Evolutionary conservation across 176 grass and related monocot species (phyloP), one percentile per base, ranked within the genome.

Genomic region (Cenchrus americanus): DNA sequence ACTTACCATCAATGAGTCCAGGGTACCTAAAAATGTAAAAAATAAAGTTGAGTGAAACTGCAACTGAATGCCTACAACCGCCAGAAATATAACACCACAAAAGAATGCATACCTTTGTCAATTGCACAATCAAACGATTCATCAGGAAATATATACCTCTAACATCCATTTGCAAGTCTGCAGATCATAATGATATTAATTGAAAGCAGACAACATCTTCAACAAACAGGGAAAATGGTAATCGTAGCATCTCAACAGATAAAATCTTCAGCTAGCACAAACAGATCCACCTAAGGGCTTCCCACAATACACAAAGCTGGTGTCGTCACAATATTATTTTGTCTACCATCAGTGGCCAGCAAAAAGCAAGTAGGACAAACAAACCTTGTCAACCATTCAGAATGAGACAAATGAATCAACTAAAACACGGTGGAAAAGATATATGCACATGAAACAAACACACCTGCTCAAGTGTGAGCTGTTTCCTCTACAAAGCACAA

Each of bases 1-100:
- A 90, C 93, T 94, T 93, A 99, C 96, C 96, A 99, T 94, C 74
- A 99, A 87, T 76, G 96, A 99, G 90, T 99, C 96, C 89, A 99
- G 71, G 63, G 93, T 99, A 80, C 96, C 96, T 98, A 88, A 15
- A 58, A 89, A 83, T 71, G 64, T 44, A 54, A 80, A 58, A 37
- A 37, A 37, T 37, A 85, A 40, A 74, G 26, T 32, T 53, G 19
- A 83, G 51, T 58, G 10, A 43, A 14, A 73, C 66, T 57, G 80
- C 37, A 80, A 32, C 66, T 34, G 24, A 13, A 6, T 26, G 9
- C 42, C 7, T 47, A 14, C 57, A 86, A 59, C 57, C 53, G 55
- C 4, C 23, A 80, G 17, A 80, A 80, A 11, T 10, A 80, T 37
- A 86, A 80, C 5, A 57, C 24, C 59, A 83, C 3, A 46, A 10